Conservation (phyloP, 208 protist species). For the Leishmania tarentolae region DNA sequence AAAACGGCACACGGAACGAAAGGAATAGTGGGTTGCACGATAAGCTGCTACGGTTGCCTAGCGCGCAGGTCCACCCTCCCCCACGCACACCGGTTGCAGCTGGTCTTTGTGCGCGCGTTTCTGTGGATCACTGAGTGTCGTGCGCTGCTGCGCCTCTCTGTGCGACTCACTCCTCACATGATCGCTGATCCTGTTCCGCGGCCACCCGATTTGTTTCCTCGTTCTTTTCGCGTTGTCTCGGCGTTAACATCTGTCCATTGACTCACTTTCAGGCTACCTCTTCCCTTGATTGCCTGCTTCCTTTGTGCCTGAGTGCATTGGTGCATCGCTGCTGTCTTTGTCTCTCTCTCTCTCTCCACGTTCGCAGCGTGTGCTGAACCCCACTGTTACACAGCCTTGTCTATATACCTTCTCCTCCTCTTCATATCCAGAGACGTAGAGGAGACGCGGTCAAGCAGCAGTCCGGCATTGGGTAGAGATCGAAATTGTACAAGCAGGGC, state of each 20-base stretch:
- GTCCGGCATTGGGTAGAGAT: not conserved
- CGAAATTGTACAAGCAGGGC: not conserved
- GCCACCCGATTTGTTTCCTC: not conserved
- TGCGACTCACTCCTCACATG: no score
- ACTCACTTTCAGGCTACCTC: not conserved
- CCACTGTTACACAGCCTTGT: not conserved
- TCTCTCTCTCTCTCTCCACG: not conserved
- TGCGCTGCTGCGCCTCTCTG: no score
- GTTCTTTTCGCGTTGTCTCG: not conserved
- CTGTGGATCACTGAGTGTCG: no score
- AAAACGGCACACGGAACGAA: not conserved
- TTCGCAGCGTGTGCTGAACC: not conserved
- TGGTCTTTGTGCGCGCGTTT: not conserved
- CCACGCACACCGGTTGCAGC: not conserved
- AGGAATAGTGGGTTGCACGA: not conserved
- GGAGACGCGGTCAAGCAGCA: not conserved
- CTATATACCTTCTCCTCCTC: not conserved
- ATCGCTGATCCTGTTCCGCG: no score
- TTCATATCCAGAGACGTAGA: not conserved
- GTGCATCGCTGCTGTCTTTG: not conserved
- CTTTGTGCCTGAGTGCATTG: not conserved
- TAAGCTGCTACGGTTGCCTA: not conserved
- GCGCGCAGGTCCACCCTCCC: not conserved
- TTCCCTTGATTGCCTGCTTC: not conserved
- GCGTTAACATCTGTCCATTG: not conserved